phyloP scores from a whole-genome alignment of 2,329 filamentous ascomycete species.

The Colletotrichum shisoi region DNA sequence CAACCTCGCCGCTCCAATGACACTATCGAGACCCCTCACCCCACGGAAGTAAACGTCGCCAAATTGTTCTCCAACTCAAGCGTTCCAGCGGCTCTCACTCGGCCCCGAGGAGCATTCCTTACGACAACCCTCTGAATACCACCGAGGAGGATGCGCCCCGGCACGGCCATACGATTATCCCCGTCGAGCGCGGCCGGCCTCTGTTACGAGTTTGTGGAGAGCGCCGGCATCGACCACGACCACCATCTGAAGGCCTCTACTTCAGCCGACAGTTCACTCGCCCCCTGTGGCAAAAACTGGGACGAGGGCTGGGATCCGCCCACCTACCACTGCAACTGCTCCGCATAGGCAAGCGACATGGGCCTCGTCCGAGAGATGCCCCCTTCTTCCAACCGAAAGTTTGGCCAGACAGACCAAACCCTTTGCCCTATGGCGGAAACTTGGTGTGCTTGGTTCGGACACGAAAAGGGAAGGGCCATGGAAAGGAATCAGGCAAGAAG shows the following conservation, averaged over 20 bases:
- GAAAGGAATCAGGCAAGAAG: neutral
- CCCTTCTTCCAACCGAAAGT: neutral
- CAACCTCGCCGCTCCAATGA: neutral
- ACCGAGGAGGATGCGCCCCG: conserved; percentile 29
- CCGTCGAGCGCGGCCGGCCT: conserved; percentile 23
- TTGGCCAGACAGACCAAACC: neutral
- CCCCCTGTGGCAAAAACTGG: neutral
- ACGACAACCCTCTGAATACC: conserved; percentile 23
- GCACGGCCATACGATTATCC: conserved; percentile 28
- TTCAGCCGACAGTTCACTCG: neutral
- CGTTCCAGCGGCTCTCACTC: conserved; percentile 17
- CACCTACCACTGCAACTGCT: conserved; percentile 32
- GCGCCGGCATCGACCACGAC: conserved; percentile 14
- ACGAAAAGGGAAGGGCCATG: neutral
- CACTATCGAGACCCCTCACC: too few species aligned
- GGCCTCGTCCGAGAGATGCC: too few species aligned
- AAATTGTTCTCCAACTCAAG: conserved; percentile 6
- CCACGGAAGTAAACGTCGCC: neutral
- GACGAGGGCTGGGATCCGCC: conserved; percentile 11
- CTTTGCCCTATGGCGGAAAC: neutral
- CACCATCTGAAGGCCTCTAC: neutral
- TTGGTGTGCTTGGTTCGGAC: neutral
- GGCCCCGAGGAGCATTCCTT: conserved; percentile 19
- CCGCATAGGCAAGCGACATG: neutral
- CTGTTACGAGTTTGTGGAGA: conserved; percentile 21